Evolutionary conservation across 352 stramenopile genomes (phyloP).

Genomic region (Phytophthora citricola): DNA sequence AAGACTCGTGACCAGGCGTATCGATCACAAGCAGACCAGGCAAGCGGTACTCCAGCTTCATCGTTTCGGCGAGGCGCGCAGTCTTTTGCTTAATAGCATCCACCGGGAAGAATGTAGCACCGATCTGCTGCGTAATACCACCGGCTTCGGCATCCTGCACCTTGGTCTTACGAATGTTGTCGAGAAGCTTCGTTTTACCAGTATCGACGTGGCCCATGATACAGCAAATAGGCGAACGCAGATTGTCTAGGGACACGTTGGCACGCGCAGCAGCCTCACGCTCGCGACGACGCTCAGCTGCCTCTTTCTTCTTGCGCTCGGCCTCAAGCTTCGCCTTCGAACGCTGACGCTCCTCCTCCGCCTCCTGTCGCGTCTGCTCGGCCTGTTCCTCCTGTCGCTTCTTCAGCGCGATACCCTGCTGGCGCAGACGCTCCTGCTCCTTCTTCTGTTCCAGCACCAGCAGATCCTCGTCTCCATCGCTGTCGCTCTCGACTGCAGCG

Average conservation of each 20-base stretch:
- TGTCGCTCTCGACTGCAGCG: slow-evolving; percentile 47
- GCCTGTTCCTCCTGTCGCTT: slow-evolving; percentile 93
- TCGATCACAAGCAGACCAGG: slow-evolving; percentile 97
- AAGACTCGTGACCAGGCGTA: slow-evolving; percentile 99
- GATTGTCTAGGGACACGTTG: slow-evolving; percentile 93
- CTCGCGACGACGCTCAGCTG: slow-evolving; percentile 68
- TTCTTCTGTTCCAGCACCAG: slow-evolving; percentile 95
- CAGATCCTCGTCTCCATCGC: slow-evolving; percentile 94
- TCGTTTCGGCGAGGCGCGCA: slow-evolving; percentile 70
- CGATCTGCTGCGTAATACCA: slow-evolving; percentile 99
- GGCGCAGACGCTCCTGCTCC: slow-evolving; percentile 91
- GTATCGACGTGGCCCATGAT: slow-evolving; percentile 99
- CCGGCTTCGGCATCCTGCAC: slow-evolving; percentile 94
- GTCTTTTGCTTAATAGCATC: slow-evolving; percentile 93
- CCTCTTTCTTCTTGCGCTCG: slow-evolving; percentile 84
- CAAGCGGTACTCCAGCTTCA: slow-evolving; percentile 90
- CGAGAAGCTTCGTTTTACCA: slow-evolving; percentile 99
- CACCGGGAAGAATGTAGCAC: slow-evolving; percentile 95
- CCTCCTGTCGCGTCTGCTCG: slow-evolving; percentile 70
- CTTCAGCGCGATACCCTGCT: slow-evolving; percentile 94
- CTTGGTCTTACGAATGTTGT: slow-evolving; percentile 99
- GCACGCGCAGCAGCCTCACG: slow-evolving; percentile 81
- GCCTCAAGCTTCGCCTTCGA: slow-evolving; percentile 90
- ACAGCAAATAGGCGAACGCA: slow-evolving; percentile 98
- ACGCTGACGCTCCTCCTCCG: slow-evolving; percentile 66